Evolutionary conservation across 768 basidiomycete species (phyloP), one percentile per base, ranked within the genome.

Genomic region (Vararia minispora): DNA sequence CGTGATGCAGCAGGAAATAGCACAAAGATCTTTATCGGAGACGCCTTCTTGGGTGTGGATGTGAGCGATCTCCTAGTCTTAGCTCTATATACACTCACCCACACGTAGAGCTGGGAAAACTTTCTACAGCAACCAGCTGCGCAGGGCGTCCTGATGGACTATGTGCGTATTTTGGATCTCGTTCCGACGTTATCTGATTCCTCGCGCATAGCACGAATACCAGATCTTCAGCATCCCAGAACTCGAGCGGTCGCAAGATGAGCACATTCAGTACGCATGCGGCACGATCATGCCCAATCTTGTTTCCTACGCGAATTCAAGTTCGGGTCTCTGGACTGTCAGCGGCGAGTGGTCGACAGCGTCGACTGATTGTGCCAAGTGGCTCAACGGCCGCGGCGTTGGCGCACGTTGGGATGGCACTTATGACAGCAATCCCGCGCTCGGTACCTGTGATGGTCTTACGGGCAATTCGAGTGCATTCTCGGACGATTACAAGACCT

Each of bases 281-380:
- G 61, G 60, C 26, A 28, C 18, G 18, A 62, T 68, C 39, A 63
- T 65, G 10, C 52, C 62, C 20, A 61, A 51, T 33, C 62, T 80
- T 14, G 55, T 63, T 3, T 43, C 56, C 3, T 82, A 63, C 51
- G 64, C 73, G 5, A 42, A 62, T 5, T n/a, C n/a, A n/a, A n/a
- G n/a, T n/a, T 56, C 60, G 8, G 77, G 79, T 45, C 61, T 87
- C 23, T 85, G 77, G 77, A 85, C 81, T 2, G 62, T 86, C 22
- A 64, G 79, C 10, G 84, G 86, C 17, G 87, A 90, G 64, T 90
- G 82, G 76, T 80, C 81, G 12, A 74, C 68, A 16, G 76, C 81
- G 0, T 57, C 67, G 7, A 85, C 81, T 0, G 83, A 85, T 53
- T 89, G 85, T 49, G 78, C 85, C 0, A 58, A 58, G 48, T 88